Conservation (phyloP, 2,329 filamentous ascomycete genomes). For the Curvularia hawaiiensis region DNA sequence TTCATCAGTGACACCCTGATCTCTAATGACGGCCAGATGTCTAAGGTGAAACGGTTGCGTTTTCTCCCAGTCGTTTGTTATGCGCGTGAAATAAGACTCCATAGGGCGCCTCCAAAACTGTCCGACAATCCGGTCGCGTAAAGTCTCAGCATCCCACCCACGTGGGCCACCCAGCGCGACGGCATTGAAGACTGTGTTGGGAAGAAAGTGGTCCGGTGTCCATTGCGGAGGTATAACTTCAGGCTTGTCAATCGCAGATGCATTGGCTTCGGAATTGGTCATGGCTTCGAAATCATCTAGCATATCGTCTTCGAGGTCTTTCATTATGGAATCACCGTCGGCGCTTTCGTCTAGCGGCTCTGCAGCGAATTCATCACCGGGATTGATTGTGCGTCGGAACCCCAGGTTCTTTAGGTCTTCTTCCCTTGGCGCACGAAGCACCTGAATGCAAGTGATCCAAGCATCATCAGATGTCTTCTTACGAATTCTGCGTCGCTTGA, state of each 20-base stretch:
- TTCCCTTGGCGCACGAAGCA: conserved; percentile 46
- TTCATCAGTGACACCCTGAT: conserved; percentile 56
- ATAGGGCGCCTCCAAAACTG: conserved; percentile 60
- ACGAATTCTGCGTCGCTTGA: conserved; percentile 46
- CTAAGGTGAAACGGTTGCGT: conserved; percentile 64
- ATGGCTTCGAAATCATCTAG: conserved; percentile 27
- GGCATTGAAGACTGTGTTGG: conserved; percentile 59
- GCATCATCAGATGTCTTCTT: conserved; percentile 33
- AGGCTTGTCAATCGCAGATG: conserved; percentile 23
- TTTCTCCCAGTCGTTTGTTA: conserved; percentile 62
- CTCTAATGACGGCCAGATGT: conserved; percentile 62
- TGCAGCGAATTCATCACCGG: conserved; percentile 18
- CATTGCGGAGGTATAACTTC: conserved; percentile 56
- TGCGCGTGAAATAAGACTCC: conserved; percentile 57
- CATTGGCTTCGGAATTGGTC: conserved; percentile 25
- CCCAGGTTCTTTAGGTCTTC: conserved; percentile 43
- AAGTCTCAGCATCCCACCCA: conserved; percentile 57
- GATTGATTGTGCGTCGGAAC: conserved; percentile 30
- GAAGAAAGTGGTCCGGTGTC: conserved; percentile 58
- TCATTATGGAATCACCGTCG: conserved; percentile 37
- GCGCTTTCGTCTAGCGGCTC: conserved; percentile 38
- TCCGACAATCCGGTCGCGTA: conserved; percentile 51
- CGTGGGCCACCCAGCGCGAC: conserved; percentile 53
- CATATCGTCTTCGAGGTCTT: conserved; percentile 41
- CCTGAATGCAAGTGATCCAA: conserved; percentile 47